Evolutionary conservation across 208 protist genomes (phyloP), one percentile per base, ranked within the genome.

Genomic region (Trypanosoma cruzi): DNA sequence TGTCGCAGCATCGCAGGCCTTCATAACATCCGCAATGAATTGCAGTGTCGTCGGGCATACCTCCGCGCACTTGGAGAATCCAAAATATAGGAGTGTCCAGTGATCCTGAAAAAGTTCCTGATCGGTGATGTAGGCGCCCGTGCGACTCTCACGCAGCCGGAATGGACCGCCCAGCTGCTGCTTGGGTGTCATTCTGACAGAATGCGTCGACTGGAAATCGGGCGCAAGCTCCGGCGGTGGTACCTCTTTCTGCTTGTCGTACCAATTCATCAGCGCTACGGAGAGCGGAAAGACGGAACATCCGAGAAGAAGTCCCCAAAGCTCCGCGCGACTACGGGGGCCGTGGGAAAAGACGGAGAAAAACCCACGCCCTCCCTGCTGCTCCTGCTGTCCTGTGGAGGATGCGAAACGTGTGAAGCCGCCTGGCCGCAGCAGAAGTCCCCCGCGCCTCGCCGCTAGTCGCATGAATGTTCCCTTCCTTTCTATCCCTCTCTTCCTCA

Each of bases 1-100:
- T 50, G 81, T 67, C 8, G 49, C 53, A 1, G 32, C 49, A 31
- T 91, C 81, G 37, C 83, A 90, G 6, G 46, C 22, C 52, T 77
- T 37, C 75, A 95, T 85, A 11, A 93, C 77, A 18, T 89, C 65
- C 1, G 79, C 69, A n/a, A 95, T 80, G 67, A 88, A 95, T 20
- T 46, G 58, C 16, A 95, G 69, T 7, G 86, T 93, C 31, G 73
- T 88, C 11, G 90, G 90, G 62, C 90, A 95, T 1, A 95, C 75
- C 67, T 95, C 87, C 0, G 90, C 85, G 49, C 90, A 95, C 70
- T 95, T 92, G 32, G 85, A 89, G 67, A 95, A 95, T 14, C 90
- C 90, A 83, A 95, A 95, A 71, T 95, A 95, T 1, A 95, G 64
- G 8, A 95, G 69, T 20, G 85, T 92, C 88, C 90, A 95, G 54